Evolutionary conservation across 257 asterid genomes (phyloP), one percentile per base, ranked within the genome.

Genomic region (Striga asiatica): DNA sequence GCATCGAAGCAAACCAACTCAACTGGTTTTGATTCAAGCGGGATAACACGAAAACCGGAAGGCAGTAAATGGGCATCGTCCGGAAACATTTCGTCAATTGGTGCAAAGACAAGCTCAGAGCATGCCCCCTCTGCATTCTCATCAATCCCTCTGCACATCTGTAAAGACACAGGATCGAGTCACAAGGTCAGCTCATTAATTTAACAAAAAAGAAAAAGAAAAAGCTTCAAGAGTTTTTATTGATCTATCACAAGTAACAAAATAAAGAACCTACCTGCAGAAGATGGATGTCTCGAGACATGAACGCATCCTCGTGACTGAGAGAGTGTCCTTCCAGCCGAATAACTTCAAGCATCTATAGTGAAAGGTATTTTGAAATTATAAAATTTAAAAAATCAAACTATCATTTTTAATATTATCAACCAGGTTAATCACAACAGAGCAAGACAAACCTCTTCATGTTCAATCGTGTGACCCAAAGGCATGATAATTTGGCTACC

Each of bases 401-500:
- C 18, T 22, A 39, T 13, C 20, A 19, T 39, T 39, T 39, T 1
- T 4, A 39, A 39, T 39, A 39, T 12, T 11, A 8, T 38, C 46
- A n/a, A 38, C 18, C 18, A 18, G 12, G 46, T 17, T 42, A 5
- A 13, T 43, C 0, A 5, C 8, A 43, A 43, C 0, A 16, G 18
- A 19, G 3, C 12, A 3, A 29, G 3, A 24, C 52, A 61, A 3
- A 83, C 99, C 94, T 92, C 99, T 76, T 92, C 99, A 2, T 92
- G 93, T 73, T 92, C 99, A 32, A 92, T 78, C 2, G 99, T 83
- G 61, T 82, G 94, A 27, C 99, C 99, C 6, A 92, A 74, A 2
- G 95, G 95, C 97, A 92, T 92, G 62, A 88, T 81, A 28, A 88
- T 78, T 69, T 92, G 99, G 75, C 87, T 92, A 55, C 99, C 99